Evolutionary conservation across 2,329 filamentous ascomycete species (phyloP), one percentile per base, ranked within the genome.

Genomic region (Ophiostoma sp.): DNA sequence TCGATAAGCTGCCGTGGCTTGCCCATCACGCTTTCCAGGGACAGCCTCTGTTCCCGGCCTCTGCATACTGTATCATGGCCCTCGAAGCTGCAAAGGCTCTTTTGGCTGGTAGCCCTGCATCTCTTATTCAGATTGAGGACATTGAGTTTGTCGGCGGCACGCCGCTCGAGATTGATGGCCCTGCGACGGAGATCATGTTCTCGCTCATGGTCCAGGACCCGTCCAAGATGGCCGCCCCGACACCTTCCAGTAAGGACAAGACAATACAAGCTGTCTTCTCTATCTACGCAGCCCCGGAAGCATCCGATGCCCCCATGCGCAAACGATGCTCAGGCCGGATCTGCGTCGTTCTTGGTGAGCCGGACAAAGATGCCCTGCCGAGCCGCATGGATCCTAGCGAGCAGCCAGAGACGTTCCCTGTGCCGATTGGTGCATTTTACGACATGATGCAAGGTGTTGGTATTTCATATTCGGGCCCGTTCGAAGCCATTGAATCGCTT

Each of bases 1-100:
- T 71, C 10, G 62, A 62, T 15, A 68, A 72, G 54, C 17, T 72
- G 8, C 71, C 73, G 0, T 73, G 73, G 72, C 70, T 79, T 23
- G 73, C 75, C 57, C 76, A 75, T 54, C 76, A 77, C 66, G 13
- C 72, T 8, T 81, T 84, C 44, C 81, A 83, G 71, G 79, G 79
- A 1, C 79, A 82, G 68, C 77, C 79, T 4, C 75, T 85, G 20
- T 75, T 84, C 10, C 83, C 83, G 1, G 82, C 80, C 3, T 83
- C 83, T 1, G 83, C 79, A 0, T 85, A 84, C 73, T 79, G 81
- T 48, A 71, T 80, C 65, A 83, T 84, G 80, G 81, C 81, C 1
- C 73, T 83, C 8, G 83, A 84, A 66, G 82, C 82, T 3, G 79
- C 80, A 1, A 76, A 73, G 3, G 74, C 72, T 0, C 73, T 78